These are phyloP conservation scores for Neoboletus subvelutipes DNA, from an alignment of 768 basidiomycete species.

Conservation along the genomic window DNA sequence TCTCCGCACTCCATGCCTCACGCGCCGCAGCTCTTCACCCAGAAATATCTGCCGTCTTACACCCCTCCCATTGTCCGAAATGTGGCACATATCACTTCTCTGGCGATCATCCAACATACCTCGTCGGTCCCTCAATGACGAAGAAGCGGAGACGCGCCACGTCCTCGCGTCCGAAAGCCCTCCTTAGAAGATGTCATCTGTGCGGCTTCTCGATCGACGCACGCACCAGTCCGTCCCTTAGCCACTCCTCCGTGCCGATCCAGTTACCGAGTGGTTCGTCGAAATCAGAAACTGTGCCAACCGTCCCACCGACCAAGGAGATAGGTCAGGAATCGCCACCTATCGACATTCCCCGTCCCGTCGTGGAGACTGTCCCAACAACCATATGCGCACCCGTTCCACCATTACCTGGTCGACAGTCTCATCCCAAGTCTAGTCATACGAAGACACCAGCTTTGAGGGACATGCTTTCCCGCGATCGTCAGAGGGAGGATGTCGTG, in stretches of 20 bases:
- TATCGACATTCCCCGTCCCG: background rate
- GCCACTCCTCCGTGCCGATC: background rate
- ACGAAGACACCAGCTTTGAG: conserved; percentile 50
- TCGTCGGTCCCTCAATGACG: conserved; percentile 27
- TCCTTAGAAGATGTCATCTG: conserved; percentile 18
- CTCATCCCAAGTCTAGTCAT: conserved; percentile 39
- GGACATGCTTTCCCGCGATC: conserved; percentile 62
- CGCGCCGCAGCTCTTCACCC: conserved; percentile 37
- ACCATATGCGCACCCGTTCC: background rate
- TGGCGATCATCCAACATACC: conserved; percentile 38
- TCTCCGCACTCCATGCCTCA: conserved; percentile 62
- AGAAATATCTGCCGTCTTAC: conserved; percentile 22
- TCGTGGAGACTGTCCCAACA: background rate
- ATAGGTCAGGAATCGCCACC: background rate
- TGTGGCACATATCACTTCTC: conserved; percentile 54
- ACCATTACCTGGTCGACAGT: conserved; percentile 22
- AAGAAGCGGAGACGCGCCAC: conserved; percentile 14
- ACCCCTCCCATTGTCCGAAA: conserved; percentile 42
- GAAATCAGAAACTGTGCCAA: background rate
- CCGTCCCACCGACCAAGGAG: background rate
- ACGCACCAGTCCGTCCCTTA: background rate
- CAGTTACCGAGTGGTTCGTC: background rate
- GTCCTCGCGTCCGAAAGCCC: background rate
- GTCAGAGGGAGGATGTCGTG: conserved; percentile 40
- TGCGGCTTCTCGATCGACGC: conserved; percentile 20